Evolutionary conservation across 805 yeast species (phyloP).

Genomic region (Lipomyces oligophaga): DNA sequence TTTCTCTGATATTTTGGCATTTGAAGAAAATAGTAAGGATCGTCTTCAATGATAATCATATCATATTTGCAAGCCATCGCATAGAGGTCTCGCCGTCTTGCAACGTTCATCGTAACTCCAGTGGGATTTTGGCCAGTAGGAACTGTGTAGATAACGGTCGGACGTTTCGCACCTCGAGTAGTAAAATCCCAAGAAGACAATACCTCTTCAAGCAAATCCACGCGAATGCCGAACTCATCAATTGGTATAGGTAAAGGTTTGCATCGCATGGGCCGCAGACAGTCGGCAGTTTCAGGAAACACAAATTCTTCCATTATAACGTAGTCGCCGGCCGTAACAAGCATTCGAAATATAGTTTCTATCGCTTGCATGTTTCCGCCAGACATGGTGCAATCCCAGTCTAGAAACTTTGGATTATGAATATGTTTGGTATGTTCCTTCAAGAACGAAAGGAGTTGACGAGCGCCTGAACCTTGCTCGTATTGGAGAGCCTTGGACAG

Average conservation of each 20-base stretch:
- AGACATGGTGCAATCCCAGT: constrained; percentile 70
- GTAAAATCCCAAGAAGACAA: constrained; percentile 65
- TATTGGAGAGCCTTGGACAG: constrained; percentile 87
- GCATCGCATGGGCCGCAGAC: constrained; percentile 70
- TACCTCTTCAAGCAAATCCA: constrained; percentile 59
- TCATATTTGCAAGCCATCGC: constrained; percentile 80
- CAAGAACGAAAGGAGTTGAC: constrained; percentile 61
- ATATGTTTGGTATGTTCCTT: constrained; percentile 55
- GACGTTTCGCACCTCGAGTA: constrained; percentile 50
- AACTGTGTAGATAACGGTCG: constrained; percentile 83
- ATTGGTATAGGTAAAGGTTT: constrained; percentile 67
- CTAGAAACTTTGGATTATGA: constrained; percentile 46
- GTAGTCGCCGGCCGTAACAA: constrained; percentile 75
- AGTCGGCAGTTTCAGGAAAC: constrained; percentile 80
- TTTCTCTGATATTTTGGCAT: constrained; percentile 63
- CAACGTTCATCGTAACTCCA: constrained; percentile 73
- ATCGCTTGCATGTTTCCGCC: constrained; percentile 86
- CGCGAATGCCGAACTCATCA: constrained; percentile 75
- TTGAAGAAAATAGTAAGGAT: constrained; percentile 95
- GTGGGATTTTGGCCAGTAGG: constrained; percentile 99
- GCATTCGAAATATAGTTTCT: constrained; percentile 80
- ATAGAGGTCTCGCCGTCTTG: constrained; percentile 75
- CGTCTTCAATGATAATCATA: constrained; percentile 85
- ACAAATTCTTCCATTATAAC: constrained; percentile 77
- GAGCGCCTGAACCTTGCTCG: constrained; percentile 79